phyloP scores from a whole-genome alignment of 495 filamentous ascomycete genomes.

The Baudoinia panamericana region DNA sequence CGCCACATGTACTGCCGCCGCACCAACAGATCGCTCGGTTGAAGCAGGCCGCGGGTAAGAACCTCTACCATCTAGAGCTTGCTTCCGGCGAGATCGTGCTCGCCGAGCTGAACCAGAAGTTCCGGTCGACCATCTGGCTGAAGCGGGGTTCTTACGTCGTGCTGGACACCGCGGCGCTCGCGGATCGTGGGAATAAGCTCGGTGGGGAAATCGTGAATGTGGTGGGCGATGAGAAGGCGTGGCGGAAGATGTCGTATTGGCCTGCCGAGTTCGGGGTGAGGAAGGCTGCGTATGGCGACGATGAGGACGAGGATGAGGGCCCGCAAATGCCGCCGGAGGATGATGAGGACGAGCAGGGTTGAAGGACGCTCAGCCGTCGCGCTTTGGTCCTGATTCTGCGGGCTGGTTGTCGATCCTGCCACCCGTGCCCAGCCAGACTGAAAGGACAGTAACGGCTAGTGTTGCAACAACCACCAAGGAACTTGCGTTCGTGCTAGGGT shows the following conservation, averaged over 20 bases:
- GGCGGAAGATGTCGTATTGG: constrained; percentile 89
- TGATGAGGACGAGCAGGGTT: constrained; percentile 41
- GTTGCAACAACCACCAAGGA: constrained; percentile 63
- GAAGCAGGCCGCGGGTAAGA: constrained; percentile 73
- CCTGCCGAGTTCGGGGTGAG: constrained; percentile 62
- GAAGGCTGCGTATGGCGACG: constrained; percentile 40
- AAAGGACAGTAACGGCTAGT: constrained; percentile 50
- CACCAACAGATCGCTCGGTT: constrained; percentile 61
- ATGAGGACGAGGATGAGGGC: constrained; percentile 59
- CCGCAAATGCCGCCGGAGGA: constrained; percentile 75
- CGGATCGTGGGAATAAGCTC: constrained; percentile 63
- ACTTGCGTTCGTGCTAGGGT: constrained; percentile 74
- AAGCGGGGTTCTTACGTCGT: constrained; percentile 76
- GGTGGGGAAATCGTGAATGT: constrained; percentile 86
- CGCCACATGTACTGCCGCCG: constrained; percentile 50
- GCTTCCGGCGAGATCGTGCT: constrained; percentile 46
- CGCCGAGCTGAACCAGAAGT: constrained; percentile 65
- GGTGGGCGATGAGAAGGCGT: constrained; percentile 77
- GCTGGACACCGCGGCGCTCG: constrained; percentile 55
- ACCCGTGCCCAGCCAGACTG: constrained; percentile 47
- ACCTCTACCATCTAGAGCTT: constrained; percentile 61
- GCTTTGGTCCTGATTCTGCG: constrained; percentile 3
- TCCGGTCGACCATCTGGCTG: constrained; percentile 85
- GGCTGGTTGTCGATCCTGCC: constrained; percentile 22
- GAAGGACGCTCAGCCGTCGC: constrained; percentile 3